Conservation (phyloP, 2,329 filamentous ascomycete genomes). For the Setomelanomma holmii region DNA sequence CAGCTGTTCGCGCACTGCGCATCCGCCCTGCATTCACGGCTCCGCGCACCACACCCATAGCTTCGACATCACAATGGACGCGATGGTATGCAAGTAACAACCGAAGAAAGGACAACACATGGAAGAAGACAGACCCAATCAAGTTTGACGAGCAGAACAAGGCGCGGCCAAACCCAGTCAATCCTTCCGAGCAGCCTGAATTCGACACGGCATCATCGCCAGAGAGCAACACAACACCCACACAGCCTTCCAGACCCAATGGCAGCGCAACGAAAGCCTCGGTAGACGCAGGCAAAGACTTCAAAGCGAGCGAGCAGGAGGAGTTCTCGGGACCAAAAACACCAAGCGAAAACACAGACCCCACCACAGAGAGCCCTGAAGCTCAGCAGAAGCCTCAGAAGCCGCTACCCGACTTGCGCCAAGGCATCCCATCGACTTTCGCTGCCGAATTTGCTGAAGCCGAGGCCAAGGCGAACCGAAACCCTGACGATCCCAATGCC, state of each 20-base stretch:
- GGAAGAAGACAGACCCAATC: constrained; percentile 50
- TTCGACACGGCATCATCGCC: constrained; percentile 27
- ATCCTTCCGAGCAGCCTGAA: constrained; percentile 46
- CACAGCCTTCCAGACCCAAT: constrained; percentile 32
- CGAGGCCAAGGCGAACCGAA: constrained; percentile 42
- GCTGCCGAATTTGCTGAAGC: constrained; percentile 71
- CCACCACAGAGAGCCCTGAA: constrained; percentile 48
- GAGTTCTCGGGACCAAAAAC: constrained; percentile 46
- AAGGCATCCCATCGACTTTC: constrained; percentile 91
- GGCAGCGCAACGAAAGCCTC: constrained; percentile 23
- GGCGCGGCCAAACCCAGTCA: constrained; percentile 29
- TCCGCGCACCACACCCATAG: constrained; percentile 32
- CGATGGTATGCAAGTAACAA: constrained; percentile 33
- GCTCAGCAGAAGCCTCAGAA: constrained; percentile 59
- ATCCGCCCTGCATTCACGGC: constrained; percentile 32
- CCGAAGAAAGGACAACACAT: constrained; percentile 48
- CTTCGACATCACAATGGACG: constrained; percentile 37
- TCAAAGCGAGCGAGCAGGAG: constrained; percentile 40
- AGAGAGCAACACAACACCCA: constrained; percentile 29
- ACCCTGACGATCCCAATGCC: constrained; percentile 53
- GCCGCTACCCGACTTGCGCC: constrained; percentile 87
- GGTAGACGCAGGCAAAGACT: constrained; percentile 25
- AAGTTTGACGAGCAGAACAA: constrained; percentile 44
- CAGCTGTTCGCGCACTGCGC: constrained; percentile 44
- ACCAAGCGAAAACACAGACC: constrained; percentile 45